These are phyloP conservation scores for Pouteria glomerata DNA, from an alignment of 148 eudicot genomes.

Conservation along the genomic window DNA sequence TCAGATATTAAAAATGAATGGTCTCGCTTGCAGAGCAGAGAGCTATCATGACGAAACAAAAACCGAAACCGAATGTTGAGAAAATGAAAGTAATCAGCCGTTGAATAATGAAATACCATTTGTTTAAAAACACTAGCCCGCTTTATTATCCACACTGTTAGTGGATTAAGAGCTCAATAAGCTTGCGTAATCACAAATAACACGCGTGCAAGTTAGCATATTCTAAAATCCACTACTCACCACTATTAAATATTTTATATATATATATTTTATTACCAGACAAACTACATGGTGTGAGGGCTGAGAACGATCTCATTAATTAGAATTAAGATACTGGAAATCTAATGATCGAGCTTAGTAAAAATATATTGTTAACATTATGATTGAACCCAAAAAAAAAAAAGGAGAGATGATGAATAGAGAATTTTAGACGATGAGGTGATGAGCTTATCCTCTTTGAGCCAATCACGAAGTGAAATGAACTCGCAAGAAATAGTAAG, in stretches of 20 bases:
- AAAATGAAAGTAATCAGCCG: background rate
- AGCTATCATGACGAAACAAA: too few relatives aligned
- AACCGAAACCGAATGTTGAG: too few relatives aligned
- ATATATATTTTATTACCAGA: too few relatives aligned
- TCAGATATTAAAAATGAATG: too few relatives aligned
- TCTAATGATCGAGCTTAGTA: background rate
- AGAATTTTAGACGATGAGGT: background rate
- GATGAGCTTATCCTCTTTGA: constrained; percentile 18
- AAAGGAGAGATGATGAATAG: constrained; percentile 4
- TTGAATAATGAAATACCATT: background rate
- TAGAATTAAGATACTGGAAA: background rate
- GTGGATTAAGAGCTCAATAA: constrained; percentile 15
- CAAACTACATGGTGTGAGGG: background rate
- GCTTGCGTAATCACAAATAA: constrained; percentile 3
- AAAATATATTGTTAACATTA: background rate
- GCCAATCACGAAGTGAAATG: constrained; percentile 2
- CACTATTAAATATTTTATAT: background rate
- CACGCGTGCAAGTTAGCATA: background rate
- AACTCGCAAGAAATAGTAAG: background rate
- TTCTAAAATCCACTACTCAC: background rate
- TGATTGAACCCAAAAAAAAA: too few relatives aligned
- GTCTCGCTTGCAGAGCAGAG: too few relatives aligned
- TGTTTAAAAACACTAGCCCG: background rate
- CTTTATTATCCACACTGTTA: background rate
- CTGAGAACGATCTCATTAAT: background rate